These are phyloP conservation scores for Maudiozyma saulgeensis DNA, from an alignment of 805 yeast genomes.

Conservation along the genomic window DNA sequence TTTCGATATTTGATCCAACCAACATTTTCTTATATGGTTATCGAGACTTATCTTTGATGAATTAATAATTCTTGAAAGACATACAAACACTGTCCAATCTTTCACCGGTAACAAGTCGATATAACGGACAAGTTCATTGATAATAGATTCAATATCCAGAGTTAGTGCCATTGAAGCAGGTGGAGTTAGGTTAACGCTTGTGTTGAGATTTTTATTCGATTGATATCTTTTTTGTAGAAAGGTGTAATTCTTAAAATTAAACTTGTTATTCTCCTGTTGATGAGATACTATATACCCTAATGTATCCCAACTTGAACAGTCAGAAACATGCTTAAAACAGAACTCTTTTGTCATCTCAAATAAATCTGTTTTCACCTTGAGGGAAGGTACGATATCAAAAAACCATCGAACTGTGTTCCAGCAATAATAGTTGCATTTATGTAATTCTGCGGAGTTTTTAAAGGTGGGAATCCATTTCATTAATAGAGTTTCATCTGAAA, in stretches of 20 bases:
- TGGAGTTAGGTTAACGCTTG: no score
- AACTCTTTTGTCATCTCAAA: conserved; percentile 13
- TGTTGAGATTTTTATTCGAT: no score
- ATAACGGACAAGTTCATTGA: conserved; percentile 3
- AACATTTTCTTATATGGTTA: conserved; percentile 1
- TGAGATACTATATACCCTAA: conserved; percentile 15
- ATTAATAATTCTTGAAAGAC: conserved; percentile 8
- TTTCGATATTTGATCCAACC: conserved; percentile 8
- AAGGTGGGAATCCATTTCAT: neutral
- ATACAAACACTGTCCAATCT: conserved; percentile 23
- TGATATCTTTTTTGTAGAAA: neutral
- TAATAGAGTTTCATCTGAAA: conserved; percentile 5
- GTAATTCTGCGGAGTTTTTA: conserved; percentile 24
- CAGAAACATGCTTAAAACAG: conserved; percentile 21
- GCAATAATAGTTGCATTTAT: conserved; percentile 32
- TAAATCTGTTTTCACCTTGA: conserved; percentile 6
- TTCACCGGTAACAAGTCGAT: conserved; percentile 13
- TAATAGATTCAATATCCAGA: neutral
- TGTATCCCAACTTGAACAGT: conserved; percentile 32
- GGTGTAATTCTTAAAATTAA: conserved; percentile 8
- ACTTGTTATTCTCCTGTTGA: neutral
- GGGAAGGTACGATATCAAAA: conserved; percentile 15
- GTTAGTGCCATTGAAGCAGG: no score
- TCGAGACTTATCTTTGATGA: neutral
- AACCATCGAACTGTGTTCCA: conserved; percentile 32